Evolutionary conservation across 176 grass and related monocot species (phyloP).

Genomic region (Panicum miliaceum): DNA sequence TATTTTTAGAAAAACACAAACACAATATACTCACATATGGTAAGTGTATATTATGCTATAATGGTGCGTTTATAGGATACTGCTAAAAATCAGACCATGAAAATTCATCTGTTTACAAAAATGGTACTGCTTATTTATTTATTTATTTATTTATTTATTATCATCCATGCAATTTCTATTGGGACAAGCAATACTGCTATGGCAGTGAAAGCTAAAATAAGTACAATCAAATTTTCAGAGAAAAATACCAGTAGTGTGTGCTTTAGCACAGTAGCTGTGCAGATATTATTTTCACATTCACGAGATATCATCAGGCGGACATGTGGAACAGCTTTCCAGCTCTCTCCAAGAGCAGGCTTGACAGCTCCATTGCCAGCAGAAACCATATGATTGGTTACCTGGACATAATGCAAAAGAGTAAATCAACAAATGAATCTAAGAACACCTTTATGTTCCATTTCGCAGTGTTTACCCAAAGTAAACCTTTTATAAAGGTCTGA

Average conservation of each 20-base stretch:
- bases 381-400: slow-evolving; percentile 71
- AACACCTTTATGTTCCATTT: not conserved
- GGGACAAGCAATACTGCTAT: slow-evolving; percentile 13
- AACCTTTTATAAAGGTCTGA: not conserved
- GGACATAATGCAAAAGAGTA: slow-evolving; percentile 18
- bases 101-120: slow-evolving; percentile 11
- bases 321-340: slow-evolving; percentile 74
- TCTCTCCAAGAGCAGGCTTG: slow-evolving; percentile 71
- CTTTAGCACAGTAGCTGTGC: slow-evolving; percentile 54
- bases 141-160: not conserved
- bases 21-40: not conserved
- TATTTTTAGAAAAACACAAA: not conserved
- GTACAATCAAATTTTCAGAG: not conserved
- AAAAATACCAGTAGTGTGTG: slow-evolving; percentile 69
- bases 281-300: slow-evolving; percentile 51
- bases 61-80: not conserved
- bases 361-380: slow-evolving; percentile 56
- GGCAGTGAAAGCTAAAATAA: not conserved
- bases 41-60: not conserved
- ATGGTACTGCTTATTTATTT: not conserved
- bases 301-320: slow-evolving; percentile 54
- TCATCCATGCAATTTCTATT: slow-evolving; percentile 15
- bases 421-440: not conserved
- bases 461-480: not conserved
- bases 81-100: not conserved